These are phyloP conservation scores for Microdochium nivale DNA, from an alignment of 2,329 filamentous ascomycete genomes.

Conservation along the genomic window DNA sequence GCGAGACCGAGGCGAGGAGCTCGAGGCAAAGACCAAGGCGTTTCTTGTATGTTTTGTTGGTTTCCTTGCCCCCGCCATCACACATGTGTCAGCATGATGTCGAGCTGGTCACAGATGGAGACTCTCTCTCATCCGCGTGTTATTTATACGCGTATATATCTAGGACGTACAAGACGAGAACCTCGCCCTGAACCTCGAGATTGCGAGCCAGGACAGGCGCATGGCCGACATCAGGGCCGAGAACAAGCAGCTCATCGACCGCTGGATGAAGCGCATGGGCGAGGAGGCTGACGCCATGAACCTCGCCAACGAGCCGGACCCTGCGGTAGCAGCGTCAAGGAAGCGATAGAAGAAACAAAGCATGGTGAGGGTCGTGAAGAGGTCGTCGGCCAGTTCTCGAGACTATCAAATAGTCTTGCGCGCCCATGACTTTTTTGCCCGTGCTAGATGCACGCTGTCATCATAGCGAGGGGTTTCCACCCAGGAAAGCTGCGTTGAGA, in stretches of 20 bases:
- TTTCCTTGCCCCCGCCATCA: neutral
- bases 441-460: too few species aligned
- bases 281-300: slow-evolving; percentile 88
- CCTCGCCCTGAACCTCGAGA: slow-evolving; percentile 75
- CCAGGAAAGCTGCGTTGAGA: neutral
- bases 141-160: too few species aligned
- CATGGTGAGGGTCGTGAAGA: too few species aligned
- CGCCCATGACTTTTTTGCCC: too few species aligned
- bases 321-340: slow-evolving; percentile 15
- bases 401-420: too few species aligned
- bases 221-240: slow-evolving; percentile 66
- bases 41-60: slow-evolving; percentile 50
- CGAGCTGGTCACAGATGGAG: too few species aligned
- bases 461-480: too few species aligned
- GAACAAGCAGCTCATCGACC: slow-evolving; percentile 80
- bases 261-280: slow-evolving; percentile 86
- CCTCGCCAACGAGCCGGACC: slow-evolving; percentile 44
- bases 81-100: too few species aligned
- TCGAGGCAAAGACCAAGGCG: slow-evolving; percentile 74
- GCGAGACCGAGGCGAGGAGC: slow-evolving; percentile 76
- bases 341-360: neutral
- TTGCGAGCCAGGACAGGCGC: slow-evolving; percentile 77
- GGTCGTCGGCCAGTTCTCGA: too few species aligned
- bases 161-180: slow-evolving; percentile 88
- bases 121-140: too few species aligned